Percentiles rank a stretch among this genome's conserved stretches.
These are phyloP conservation scores for Wallacemonas sp. DNA, from an alignment of 208 protist genomes.

Conservation along the genomic window DNA sequence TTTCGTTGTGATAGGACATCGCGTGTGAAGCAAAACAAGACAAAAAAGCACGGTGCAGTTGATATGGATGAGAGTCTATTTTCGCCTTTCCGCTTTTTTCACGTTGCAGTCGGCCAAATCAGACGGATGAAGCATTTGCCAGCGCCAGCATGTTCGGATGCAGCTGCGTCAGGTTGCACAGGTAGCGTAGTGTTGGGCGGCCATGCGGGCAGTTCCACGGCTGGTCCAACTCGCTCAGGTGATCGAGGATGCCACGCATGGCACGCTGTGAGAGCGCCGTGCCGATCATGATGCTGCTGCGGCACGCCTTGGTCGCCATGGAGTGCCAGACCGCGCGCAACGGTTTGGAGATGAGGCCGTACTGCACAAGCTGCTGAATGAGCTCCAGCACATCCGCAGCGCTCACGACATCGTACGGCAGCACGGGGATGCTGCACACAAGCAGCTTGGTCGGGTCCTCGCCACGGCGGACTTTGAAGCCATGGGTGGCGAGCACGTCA, in stretches of 20 bases:
- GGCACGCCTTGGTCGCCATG: slow-evolving; percentile 92
- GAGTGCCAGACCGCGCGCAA: slow-evolving; percentile 89
- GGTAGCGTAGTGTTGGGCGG: slow-evolving; percentile 84
- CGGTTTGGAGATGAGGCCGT: slow-evolving; percentile 50
- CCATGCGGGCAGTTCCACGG: slow-evolving; percentile 97
- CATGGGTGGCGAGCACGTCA: slow-evolving; percentile 71
- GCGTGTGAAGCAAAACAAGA: no score
- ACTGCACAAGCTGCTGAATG: slow-evolving; percentile 72
- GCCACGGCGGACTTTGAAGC: slow-evolving; percentile 71
- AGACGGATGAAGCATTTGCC: neutral
- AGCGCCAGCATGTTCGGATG: neutral
- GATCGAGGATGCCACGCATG: slow-evolving; percentile 82
- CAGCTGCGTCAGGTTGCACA: slow-evolving; percentile 42
- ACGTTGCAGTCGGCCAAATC: no score
- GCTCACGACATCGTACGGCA: slow-evolving; percentile 86
- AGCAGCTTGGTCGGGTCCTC: slow-evolving; percentile 53
- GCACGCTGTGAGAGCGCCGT: slow-evolving; percentile 61
- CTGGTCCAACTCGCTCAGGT: slow-evolving; percentile 78
- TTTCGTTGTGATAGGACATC: no score
- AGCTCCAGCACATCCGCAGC: slow-evolving; percentile 89
- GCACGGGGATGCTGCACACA: slow-evolving; percentile 75
- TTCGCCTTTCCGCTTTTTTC: no score
- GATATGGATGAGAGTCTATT: no score
- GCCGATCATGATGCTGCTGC: slow-evolving; percentile 94
- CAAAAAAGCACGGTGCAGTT: no score